phyloP scores from a whole-genome alignment of 768 basidiomycete species.

The Tulasnella sp. region DNA sequence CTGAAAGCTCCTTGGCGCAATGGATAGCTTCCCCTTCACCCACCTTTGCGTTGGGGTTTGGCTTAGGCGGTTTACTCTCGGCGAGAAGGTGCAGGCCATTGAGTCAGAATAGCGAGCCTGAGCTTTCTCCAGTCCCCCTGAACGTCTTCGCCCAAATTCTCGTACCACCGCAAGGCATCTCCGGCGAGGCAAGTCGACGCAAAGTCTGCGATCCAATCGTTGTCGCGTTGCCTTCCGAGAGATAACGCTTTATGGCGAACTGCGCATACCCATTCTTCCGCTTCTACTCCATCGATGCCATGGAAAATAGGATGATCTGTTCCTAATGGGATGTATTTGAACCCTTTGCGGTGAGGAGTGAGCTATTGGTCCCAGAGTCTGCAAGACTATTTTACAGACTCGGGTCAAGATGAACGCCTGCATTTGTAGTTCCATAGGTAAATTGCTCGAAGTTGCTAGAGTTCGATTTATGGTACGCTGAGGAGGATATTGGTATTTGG shows the following conservation, averaged over 20 bases:
- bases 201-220: slow-evolving; percentile 9
- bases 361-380: neutral
- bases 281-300: neutral
- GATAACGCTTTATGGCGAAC: neutral
- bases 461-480: neutral
- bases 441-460: neutral
- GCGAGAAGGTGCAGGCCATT: neutral
- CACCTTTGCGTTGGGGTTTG: neutral
- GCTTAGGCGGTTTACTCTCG: neutral
- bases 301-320: neutral
- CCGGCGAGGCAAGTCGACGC: slow-evolving; percentile 7
- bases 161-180: slow-evolving; percentile 4
- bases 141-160: neutral
- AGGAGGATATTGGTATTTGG: neutral
- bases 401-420: neutral
- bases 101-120: neutral
- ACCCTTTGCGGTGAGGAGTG: neutral
- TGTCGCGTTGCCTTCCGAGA: neutral
- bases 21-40: neutral
- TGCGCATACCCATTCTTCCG: neutral
- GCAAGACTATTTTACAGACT: neutral
- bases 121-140: slow-evolving; percentile 2
- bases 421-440: neutral
- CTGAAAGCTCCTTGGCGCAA: neutral
- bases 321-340: slow-evolving; percentile 1